Percentiles rank a stretch among this genome's conserved stretches.
phyloP scores from a whole-genome alignment of 1,139 yeast species.

The Hyphopichia burtonii region DNA sequence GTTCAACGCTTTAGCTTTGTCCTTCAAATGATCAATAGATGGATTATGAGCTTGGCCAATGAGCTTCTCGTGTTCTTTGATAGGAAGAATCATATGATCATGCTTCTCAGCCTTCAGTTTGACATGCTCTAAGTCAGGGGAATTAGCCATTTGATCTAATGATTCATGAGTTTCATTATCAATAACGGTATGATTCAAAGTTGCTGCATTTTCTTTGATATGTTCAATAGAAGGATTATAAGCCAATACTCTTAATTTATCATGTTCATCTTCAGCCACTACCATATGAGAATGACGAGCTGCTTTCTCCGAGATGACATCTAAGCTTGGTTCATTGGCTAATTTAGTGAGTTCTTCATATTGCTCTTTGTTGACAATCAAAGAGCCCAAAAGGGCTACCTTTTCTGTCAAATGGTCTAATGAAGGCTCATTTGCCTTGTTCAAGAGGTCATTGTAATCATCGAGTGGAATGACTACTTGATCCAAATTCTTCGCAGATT shows the following conservation, averaged over 20 bases:
- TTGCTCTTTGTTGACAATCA: background rate
- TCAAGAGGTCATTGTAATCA: constrained; percentile 13
- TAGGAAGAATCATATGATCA: background rate
- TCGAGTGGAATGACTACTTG: constrained; percentile 10
- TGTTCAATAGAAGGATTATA: constrained; percentile 26
- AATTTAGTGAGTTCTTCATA: constrained; percentile 11
- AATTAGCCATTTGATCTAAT: constrained; percentile 10
- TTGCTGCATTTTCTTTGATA: constrained; percentile 22
- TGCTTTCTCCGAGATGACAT: constrained; percentile 14
- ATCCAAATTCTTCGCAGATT: constrained; percentile 7
- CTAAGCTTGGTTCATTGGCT: constrained; percentile 10
- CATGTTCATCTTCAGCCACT: constrained; percentile 14
- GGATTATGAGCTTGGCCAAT: constrained; percentile 30
- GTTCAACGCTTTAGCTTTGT: background rate
- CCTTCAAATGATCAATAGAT: constrained; percentile 10
- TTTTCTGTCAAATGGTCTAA: constrained; percentile 12
- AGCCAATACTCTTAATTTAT: constrained; percentile 13
- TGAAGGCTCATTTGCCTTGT: constrained; percentile 12
- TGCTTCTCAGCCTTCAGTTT: constrained; percentile 12
- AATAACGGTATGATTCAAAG: constrained; percentile 9
- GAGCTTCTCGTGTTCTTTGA: constrained; percentile 1
- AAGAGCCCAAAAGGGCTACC: constrained; percentile 6
- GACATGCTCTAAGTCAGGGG: constrained; percentile 22
- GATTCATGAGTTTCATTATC: constrained; percentile 4
- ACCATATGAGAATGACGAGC: constrained; percentile 16